A percentile compares a stretch with the other conserved stretches of the same genome.
phyloP scores from a whole-genome alignment of 1,139 yeast genomes.

The Hyphopichia pseudoburtonii region DNA sequence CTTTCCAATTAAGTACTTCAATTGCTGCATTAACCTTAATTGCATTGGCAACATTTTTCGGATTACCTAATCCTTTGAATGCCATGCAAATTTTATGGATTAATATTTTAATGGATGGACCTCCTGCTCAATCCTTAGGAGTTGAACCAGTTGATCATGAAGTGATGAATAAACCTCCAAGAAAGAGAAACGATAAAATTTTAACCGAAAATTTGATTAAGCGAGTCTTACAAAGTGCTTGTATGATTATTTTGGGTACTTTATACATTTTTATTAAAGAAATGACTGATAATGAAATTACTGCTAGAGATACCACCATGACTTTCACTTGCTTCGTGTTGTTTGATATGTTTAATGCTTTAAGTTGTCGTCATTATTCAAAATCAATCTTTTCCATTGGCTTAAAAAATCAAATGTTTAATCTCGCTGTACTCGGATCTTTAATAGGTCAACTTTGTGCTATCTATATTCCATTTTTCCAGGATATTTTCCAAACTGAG shows the following conservation, averaged over 20 bases:
- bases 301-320: slow-evolving; percentile 98
- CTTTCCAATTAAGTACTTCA: slow-evolving; percentile 92
- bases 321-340: slow-evolving; percentile 94
- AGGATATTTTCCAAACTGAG: slow-evolving; percentile 89
- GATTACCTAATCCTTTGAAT: slow-evolving; percentile 91
- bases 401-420: slow-evolving; percentile 79
- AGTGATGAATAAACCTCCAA: slow-evolving; percentile 93
- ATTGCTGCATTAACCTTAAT: slow-evolving; percentile 91
- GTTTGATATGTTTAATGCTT: slow-evolving; percentile 94
- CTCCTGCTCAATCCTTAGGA: slow-evolving; percentile 97
- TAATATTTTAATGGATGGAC: slow-evolving; percentile 97
- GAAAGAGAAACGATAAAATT: slow-evolving; percentile 80
- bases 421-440: slow-evolving; percentile 88
- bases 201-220: slow-evolving; percentile 66
- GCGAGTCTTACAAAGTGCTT: slow-evolving; percentile 74
- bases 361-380: slow-evolving; percentile 83
- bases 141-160: slow-evolving; percentile 96
- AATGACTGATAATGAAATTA: slow-evolving; percentile 77
- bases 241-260: slow-evolving; percentile 74
- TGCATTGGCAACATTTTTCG: slow-evolving; percentile 82
- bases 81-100: slow-evolving; percentile 99
- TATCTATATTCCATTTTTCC: slow-evolving; percentile 89
- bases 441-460: slow-evolving; percentile 91
- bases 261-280: slow-evolving; percentile 80
- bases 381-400: slow-evolving; percentile 84